phyloP scores from a whole-genome alignment of 257 asterid species.

The Prunella vulgaris region DNA sequence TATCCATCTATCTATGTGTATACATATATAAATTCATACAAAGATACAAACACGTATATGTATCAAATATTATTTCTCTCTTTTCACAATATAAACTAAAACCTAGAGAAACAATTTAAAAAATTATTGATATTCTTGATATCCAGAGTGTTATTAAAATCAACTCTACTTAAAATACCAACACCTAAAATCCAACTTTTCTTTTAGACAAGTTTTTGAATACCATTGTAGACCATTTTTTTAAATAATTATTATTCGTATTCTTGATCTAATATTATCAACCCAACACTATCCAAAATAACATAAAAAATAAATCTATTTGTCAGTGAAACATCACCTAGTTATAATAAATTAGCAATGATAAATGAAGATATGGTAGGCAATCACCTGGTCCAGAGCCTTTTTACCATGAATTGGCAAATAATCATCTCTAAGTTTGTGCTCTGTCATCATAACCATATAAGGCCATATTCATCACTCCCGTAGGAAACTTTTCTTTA shows the following conservation, averaged over 20 bases:
- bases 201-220: background rate
- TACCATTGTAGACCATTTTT: background rate
- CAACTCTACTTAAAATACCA: background rate
- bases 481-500: slow-evolving; percentile 83
- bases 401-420: slow-evolving; percentile 62
- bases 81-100: background rate
- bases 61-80: slow-evolving; percentile 3
- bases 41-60: background rate
- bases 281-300: background rate
- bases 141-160: background rate
- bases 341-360: background rate
- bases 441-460: slow-evolving; percentile 86
- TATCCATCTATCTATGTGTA: too few species aligned
- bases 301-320: background rate
- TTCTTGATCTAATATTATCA: background rate
- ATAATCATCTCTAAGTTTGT: slow-evolving; percentile 69
- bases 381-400: slow-evolving; percentile 88
- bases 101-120: background rate
- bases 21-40: background rate
- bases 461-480: slow-evolving; percentile 86
- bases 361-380: slow-evolving; percentile 5
- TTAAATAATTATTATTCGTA: background rate
- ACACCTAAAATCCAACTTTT: background rate
- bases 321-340: slow-evolving; percentile 2
- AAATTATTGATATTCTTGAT: slow-evolving; percentile 7